These are phyloP conservation scores for Salix exigua DNA, from an alignment of 345 rosid genomes.

Conservation along the genomic window DNA sequence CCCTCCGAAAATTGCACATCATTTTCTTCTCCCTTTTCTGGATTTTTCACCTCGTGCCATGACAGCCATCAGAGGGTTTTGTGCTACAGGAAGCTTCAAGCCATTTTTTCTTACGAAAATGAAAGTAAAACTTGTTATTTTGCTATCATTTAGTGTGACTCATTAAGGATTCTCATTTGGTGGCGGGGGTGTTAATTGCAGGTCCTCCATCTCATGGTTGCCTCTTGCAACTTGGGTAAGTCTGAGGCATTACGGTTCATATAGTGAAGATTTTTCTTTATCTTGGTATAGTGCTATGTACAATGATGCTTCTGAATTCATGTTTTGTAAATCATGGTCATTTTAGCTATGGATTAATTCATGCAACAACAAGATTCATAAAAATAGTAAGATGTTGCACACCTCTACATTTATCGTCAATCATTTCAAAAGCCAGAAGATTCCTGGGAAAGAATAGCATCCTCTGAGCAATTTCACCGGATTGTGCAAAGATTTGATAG, in stretches of 20 bases:
- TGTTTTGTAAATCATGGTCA: not conserved
- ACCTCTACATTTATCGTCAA: not conserved
- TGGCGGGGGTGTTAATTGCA: constrained; percentile 30
- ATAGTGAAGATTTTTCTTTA: constrained; percentile 3
- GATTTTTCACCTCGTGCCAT: not conserved
- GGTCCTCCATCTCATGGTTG: constrained; percentile 64
- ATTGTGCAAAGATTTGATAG: not conserved
- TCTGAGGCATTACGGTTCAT: not conserved
- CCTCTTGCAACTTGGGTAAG: constrained; percentile 53
- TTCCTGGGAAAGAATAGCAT: not conserved
- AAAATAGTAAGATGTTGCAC: not conserved
- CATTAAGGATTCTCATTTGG: not conserved
- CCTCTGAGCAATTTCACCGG: not conserved
- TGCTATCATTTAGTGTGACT: not conserved
- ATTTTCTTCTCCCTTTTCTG: constrained; percentile 8
- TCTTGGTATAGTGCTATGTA: not conserved
- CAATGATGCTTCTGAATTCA: not conserved
- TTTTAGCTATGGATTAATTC: not conserved
- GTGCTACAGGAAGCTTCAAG: not conserved
- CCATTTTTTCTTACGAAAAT: not conserved
- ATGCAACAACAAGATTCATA: not conserved
- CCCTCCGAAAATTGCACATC: not conserved
- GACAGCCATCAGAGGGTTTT: not conserved
- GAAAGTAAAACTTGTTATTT: not conserved
- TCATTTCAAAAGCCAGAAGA: not conserved